Evolutionary conservation across 1,284 basidiomycete genomes (phyloP), one percentile per base, ranked within the genome.

Genomic region (Ganoderma multipileum): DNA sequence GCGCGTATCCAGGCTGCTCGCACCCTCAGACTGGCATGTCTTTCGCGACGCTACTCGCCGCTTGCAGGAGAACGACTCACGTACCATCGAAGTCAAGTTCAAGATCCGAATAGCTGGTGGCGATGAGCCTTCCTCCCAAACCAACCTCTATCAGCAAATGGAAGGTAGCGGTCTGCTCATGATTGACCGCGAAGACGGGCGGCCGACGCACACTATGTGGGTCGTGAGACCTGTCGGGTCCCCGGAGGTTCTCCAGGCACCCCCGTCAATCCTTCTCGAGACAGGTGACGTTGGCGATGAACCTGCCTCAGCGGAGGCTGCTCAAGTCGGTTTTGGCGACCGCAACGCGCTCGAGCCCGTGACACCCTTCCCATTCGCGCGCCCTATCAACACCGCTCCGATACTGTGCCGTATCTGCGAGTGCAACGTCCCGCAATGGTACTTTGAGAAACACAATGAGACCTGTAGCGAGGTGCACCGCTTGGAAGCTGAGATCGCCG

Each of bases 401-500:
- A 93, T 99, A 50, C 86, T 99, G 23, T 99, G 98, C 83, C 95
- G 98, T 60, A 99, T 99, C 73, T 99, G 98, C 84, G 98, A 99
- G 82, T 91, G 94, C 76, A 92, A 95, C 76, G 93, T 99, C 65
- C 97, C 98, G 2, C 94, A 97, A 68, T 99, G 98, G 97, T 99
- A 97, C 84, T 99, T 99, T 79, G 98, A 99, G 82, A 99, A 99
- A 84, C 98, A 99, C 84, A 99, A 97, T 85, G 98, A 99, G 83
- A 99, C 97, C 12, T 99, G 98, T 79, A 95, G 92, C 75, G 98
- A 99, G 81, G 93, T 96, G 1, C 98, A 99, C 81, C 91, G 96
- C 57, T 86, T 99, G 71, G 98, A 99, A 81, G 96, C 97, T 52
- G 96, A 98, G 81, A 96, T 99, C 71, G 84, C 88, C 38, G 94